Evolutionary conservation across 371 early-diverging fungal species (phyloP), one percentile per base, ranked within the genome.

Genomic region (Rhizopus microsporus): DNA sequence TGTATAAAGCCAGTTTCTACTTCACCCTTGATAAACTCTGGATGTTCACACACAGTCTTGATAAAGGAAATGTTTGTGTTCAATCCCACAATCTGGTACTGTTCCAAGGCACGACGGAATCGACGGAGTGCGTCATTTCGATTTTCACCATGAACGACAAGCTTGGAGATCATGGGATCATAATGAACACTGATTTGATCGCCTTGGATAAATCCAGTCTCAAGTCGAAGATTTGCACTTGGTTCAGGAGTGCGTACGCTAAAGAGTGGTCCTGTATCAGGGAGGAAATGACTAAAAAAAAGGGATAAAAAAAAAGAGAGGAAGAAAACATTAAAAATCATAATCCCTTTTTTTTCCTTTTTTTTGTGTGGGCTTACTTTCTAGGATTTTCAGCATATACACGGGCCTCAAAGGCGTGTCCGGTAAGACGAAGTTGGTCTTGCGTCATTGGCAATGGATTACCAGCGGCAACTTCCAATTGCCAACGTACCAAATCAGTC

Each of bases 101-200:
- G 86, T 33, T 83, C 87, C 56, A 98, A 71, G 1, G 94, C 91
- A 61, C 85, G 87, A 45, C 89, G 74, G 69, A 96, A 78, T 15
- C 85, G 82, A 12, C 92, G 82, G 53, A 97, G 75, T 0, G 96
- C 96, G 42, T 88, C 92, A 16, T 82, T 80, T 54, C 99, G 88
- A 74, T 94, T 88, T 37, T 83, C 72, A 30, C 94, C 96, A 33
- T 83, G 84, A 29, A 94, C 94, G 48, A 97, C 91, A 43, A 98
- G 77, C 71, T 99, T 98, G 48, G 96, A 92, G 45, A 98, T 97
- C 95, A 98, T 98, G 50, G 98, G 98, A 53, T 93, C 99, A 61
- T 97, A 96, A 69, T 96, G 87, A 0, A 97, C 94, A 34, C 88
- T 88, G 65, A 97, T 92, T 51, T 88, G 81, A 67, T 96, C 96